A percentile compares a stretch with the other conserved stretches of the same genome.
Conservation (phyloP, 345 rosid species). For the Eucalyptus curtisii region DNA sequence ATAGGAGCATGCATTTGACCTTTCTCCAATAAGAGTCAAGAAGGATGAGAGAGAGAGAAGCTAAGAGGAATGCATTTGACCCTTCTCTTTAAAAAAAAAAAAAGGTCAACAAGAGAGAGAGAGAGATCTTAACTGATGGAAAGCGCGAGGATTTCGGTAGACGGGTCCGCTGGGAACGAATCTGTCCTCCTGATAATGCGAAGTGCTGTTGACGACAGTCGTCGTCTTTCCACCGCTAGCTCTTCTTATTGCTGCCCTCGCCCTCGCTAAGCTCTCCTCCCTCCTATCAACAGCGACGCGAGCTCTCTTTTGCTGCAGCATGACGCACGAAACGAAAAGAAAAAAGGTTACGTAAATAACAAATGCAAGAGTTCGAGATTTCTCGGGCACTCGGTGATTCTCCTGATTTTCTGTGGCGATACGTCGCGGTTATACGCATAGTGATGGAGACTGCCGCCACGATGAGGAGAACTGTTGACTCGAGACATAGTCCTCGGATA, state of each 20-base stretch:
- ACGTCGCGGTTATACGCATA: background rate
- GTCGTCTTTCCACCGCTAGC: conserved; percentile 21
- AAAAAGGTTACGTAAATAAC: background rate
- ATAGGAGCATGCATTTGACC: background rate
- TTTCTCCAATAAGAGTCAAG: background rate
- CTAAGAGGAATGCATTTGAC: background rate
- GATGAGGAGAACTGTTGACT: background rate
- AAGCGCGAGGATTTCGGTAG: conserved; percentile 45
- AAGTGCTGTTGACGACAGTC: background rate
- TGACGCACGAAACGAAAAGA: background rate
- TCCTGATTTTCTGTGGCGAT: background rate
- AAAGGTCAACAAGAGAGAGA: background rate
- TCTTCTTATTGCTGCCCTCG: conserved; percentile 43
- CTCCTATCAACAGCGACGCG: conserved; percentile 6
- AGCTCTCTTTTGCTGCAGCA: background rate
- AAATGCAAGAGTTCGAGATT: background rate
- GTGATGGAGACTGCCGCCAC: background rate
- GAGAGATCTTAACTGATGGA: conserved; percentile 50
- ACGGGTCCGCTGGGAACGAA: conserved; percentile 37
- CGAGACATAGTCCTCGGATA: background rate
- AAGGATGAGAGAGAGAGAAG: background rate
- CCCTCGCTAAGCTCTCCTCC: conserved; percentile 48
- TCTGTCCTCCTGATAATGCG: background rate
- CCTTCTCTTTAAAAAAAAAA: background rate
- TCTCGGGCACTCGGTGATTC: background rate